A percentile compares a stretch with the other conserved stretches of the same genome.
These are phyloP conservation scores for Ceratocystis ficicola DNA, from an alignment of 2,329 filamentous ascomycete genomes.

Conservation along the genomic window DNA sequence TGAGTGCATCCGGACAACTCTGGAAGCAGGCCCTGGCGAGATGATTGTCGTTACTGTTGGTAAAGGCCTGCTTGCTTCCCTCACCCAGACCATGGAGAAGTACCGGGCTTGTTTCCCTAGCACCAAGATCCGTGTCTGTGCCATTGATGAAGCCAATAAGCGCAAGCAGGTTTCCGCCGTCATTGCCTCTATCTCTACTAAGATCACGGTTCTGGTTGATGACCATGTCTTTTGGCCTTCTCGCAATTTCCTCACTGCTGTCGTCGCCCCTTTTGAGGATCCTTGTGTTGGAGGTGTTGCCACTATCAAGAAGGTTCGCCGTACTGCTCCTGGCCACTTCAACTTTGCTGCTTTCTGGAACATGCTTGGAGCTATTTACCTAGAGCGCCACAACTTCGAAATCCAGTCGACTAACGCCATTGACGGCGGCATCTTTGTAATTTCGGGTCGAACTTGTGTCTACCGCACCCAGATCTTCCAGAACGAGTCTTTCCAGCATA, in stretches of 20 bases:
- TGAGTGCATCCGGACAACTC: constrained; percentile 32
- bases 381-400: constrained; percentile 52
- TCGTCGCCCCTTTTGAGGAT: constrained; percentile 37
- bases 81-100: constrained; percentile 22
- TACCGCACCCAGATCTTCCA: constrained; percentile 41
- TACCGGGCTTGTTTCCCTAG: constrained; percentile 14
- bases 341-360: constrained; percentile 35
- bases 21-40: constrained; percentile 30
- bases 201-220: constrained; percentile 38
- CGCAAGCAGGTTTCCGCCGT: constrained; percentile 37
- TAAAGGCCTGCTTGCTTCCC: constrained; percentile 24
- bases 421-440: constrained; percentile 47
- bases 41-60: constrained; percentile 39
- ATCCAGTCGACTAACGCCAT: constrained; percentile 43
- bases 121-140: constrained; percentile 28
- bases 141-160: constrained; percentile 34
- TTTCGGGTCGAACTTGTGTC: constrained; percentile 44
- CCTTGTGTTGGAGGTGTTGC: constrained; percentile 41
- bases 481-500: constrained; percentile 32
- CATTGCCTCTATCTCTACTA: constrained; percentile 30
- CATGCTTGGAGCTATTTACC: constrained; percentile 46
- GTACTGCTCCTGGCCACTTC: constrained; percentile 28
- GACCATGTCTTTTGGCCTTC: constrained; percentile 43
- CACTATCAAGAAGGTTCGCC: constrained; percentile 43
- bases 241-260: constrained; percentile 31